A percentile compares a stretch with the other conserved stretches of the same genome.
Evolutionary conservation across 1,284 basidiomycete species (phyloP).

Genomic region (Meripilus lineatus): DNA sequence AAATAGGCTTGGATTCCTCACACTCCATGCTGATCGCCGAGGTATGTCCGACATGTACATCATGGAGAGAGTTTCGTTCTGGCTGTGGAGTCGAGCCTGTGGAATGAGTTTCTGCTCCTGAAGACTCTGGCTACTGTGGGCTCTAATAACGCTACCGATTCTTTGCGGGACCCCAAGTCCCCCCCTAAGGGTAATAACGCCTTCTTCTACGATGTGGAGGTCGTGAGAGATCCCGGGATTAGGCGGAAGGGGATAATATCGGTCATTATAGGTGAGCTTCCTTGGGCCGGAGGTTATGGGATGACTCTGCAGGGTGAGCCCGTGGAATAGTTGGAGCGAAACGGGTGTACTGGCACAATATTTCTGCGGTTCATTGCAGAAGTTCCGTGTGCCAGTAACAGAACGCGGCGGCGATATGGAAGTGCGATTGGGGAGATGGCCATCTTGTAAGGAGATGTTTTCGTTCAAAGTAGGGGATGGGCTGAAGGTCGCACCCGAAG

Average conservation of each 20-base stretch:
- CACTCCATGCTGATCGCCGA: too few relatives aligned
- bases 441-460: neutral
- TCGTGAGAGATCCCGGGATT: conserved; percentile 5
- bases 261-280: too few relatives aligned
- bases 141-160: conserved; percentile 8
- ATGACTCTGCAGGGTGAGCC: too few relatives aligned
- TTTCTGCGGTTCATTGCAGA: too few relatives aligned
- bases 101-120: conserved; percentile 65
- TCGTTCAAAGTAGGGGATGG: conserved; percentile 8
- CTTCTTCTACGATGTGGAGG: neutral
- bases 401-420: neutral
- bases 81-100: conserved; percentile 43
- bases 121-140: conserved; percentile 53
- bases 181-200: neutral
- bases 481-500: conserved; percentile 14
- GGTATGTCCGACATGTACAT: too few relatives aligned
- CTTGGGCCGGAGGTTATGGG: too few relatives aligned
- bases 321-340: too few relatives aligned
- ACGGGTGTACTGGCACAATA: too few relatives aligned
- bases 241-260: neutral
- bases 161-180: neutral
- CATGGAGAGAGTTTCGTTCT: conserved; percentile 21
- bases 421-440: neutral
- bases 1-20: too few relatives aligned
- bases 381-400: too few relatives aligned